These are phyloP conservation scores for Yamadazyma laniorum DNA, from an alignment of 805 yeast genomes.

Conservation along the genomic window DNA sequence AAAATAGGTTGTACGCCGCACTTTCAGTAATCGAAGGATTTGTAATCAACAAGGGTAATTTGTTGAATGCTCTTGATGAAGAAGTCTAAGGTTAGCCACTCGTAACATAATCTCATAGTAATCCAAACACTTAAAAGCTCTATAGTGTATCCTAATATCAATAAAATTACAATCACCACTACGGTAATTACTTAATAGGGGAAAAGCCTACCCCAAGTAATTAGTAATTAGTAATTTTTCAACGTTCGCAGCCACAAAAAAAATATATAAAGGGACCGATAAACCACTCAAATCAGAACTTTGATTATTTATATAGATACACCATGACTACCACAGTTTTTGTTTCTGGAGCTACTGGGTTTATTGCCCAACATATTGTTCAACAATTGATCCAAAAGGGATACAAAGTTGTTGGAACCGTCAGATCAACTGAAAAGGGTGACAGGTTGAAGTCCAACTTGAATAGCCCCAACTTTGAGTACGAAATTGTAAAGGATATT, in stretches of 20 bases:
- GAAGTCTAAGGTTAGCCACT: too few relatives aligned
- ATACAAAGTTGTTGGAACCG: constrained; percentile 40
- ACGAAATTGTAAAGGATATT: constrained; percentile 50
- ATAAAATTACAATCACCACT: too few relatives aligned
- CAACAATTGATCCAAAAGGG: constrained; percentile 37
- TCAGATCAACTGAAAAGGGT: constrained; percentile 21
- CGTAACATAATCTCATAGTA: too few relatives aligned
- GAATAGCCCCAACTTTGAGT: constrained; percentile 30
- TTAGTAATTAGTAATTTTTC: too few relatives aligned
- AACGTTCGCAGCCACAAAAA: too few relatives aligned
- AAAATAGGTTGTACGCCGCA: constrained; percentile 93
- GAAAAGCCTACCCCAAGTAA: too few relatives aligned
- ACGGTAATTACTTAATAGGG: too few relatives aligned
- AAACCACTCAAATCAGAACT: too few relatives aligned
- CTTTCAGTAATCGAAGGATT: constrained; percentile 90
- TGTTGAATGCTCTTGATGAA: constrained; percentile 17
- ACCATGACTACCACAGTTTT: constrained; percentile 28
- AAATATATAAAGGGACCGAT: too few relatives aligned
- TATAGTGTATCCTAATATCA: too few relatives aligned
- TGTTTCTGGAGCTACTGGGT: constrained; percentile 56
- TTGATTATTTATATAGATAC: too few relatives aligned
- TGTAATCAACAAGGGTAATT: constrained; percentile 78
- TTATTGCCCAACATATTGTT: constrained; percentile 50
- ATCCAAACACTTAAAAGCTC: too few relatives aligned
- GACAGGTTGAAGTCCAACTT: constrained; percentile 31